phyloP scores from a whole-genome alignment of 2,329 filamentous ascomycete species.

The Phialophora tarda region DNA sequence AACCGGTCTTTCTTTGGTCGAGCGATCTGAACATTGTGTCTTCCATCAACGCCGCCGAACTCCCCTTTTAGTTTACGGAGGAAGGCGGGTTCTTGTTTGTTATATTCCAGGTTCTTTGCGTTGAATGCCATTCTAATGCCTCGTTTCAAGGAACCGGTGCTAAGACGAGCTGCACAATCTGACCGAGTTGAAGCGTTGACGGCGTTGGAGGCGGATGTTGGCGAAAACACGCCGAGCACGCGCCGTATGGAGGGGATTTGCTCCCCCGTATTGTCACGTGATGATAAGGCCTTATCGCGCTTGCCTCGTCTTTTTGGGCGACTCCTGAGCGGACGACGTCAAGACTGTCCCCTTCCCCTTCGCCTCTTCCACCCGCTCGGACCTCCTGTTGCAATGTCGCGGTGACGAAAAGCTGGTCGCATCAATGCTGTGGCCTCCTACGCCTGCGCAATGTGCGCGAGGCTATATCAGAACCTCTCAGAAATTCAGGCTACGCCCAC shows the following conservation, averaged over 20 bases:
- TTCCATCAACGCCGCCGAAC: slow-evolving; percentile 33
- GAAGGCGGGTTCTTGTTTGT: slow-evolving; percentile 39
- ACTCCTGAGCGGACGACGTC: slow-evolving; percentile 19
- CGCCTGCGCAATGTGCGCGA: slow-evolving; percentile 40
- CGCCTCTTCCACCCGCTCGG: background rate
- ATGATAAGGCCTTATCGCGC: slow-evolving; percentile 19
- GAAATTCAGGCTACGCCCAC: slow-evolving; percentile 38
- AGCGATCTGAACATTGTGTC: slow-evolving; percentile 38
- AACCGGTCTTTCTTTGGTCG: slow-evolving; percentile 38
- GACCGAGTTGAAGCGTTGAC: background rate
- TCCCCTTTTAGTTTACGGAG: slow-evolving; percentile 37
- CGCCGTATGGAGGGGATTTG: background rate
- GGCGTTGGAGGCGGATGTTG: background rate
- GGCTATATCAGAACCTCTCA: slow-evolving; percentile 41
- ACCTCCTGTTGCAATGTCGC: slow-evolving; percentile 17
- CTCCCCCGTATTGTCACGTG: slow-evolving; percentile 21
- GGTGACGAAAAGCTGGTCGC: slow-evolving; percentile 14
- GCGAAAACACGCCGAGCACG: background rate
- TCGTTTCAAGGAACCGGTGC: no score
- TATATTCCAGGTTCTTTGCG: slow-evolving; percentile 37
- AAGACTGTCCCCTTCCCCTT: background rate
- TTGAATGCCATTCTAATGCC: slow-evolving; percentile 31
- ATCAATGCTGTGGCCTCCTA: slow-evolving; percentile 41
- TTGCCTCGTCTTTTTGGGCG: slow-evolving; percentile 2
- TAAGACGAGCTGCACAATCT: background rate